phyloP scores from a whole-genome alignment of 2,329 filamentous ascomycete species.

The Botryotinia convoluta region DNA sequence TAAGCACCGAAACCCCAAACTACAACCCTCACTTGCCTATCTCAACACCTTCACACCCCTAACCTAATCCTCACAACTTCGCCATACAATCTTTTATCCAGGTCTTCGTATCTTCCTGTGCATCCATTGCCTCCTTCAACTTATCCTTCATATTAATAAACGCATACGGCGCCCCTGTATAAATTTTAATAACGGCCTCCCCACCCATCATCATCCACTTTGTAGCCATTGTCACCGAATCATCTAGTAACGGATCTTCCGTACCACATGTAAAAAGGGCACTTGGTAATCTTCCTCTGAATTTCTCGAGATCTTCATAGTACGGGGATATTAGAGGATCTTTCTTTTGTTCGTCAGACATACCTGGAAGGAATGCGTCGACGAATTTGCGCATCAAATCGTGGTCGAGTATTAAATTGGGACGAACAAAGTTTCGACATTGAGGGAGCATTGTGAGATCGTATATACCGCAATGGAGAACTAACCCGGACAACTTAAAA shows the following conservation, averaged over 20 bases:
- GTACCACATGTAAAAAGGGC: slow-evolving; percentile 55
- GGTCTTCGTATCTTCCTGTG: slow-evolving; percentile 26
- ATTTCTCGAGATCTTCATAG: slow-evolving; percentile 46
- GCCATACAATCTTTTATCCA: slow-evolving; percentile 26
- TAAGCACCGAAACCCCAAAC: background rate
- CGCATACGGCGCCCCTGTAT: slow-evolving; percentile 53
- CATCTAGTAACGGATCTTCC: slow-evolving; percentile 52
- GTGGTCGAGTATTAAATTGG: slow-evolving; percentile 43
- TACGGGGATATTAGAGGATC: slow-evolving; percentile 49
- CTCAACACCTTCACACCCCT: background rate
- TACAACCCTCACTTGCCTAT: too few species aligned
- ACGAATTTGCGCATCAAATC: slow-evolving; percentile 48
- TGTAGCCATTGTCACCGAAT: slow-evolving; percentile 51
- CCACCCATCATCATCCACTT: slow-evolving; percentile 54
- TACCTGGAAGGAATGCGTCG: slow-evolving; percentile 46
- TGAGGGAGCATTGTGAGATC: slow-evolving; percentile 47
- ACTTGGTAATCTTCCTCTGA: slow-evolving; percentile 44
- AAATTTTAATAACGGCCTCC: slow-evolving; percentile 51
- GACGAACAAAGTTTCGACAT: slow-evolving; percentile 33
- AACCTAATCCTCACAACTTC: background rate
- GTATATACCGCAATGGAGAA: slow-evolving; percentile 53
- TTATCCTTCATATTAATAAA: slow-evolving; percentile 40
- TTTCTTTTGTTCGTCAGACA: slow-evolving; percentile 42
- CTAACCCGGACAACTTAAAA: slow-evolving; percentile 48
- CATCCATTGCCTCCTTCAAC: slow-evolving; percentile 27